Base-by-base conservation (phyloP, 2,329 filamentous ascomycete genomes). In the Aspergillus udagawae region DNA sequence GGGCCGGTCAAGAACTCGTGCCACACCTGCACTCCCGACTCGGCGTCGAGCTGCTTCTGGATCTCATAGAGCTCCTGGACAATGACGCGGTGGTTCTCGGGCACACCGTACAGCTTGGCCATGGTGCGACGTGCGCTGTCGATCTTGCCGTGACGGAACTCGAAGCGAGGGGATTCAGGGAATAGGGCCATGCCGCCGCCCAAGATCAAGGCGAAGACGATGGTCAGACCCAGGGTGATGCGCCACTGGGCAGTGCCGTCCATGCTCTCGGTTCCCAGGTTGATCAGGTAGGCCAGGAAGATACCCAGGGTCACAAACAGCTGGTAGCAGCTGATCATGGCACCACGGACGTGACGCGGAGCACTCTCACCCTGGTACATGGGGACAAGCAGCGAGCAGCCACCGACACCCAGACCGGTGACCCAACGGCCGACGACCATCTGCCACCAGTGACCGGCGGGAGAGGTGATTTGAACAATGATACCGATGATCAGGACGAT, bases 131-230 rank as follows among this genome's bases (percentile, higher is more conserved):
- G 74, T 1, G 83, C 82, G 44, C 72, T 70, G 2, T 84, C 80
- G 21, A 76, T 72, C n/a, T 79, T 78, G 41, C 80, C 81, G 41
- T 79, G 69, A n/a, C 83, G 79, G 67, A 83, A 86, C 42, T 82
- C 82, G 73, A 80, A 85, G 2, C 83, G 80, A 4, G 83, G 83
- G 9, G 78, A 82, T 62, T 86, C 83, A 0, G 79, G 79, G 60
- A 86, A 79, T 63, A 83, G 77, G 6, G 79, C 60, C 56, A 86
- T 84, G 7, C 82, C 82, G 21, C 74, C 54, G 1, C 79, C 79
- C 61, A 86, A 81, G 48, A 84, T 76, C 3, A 77, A 66, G 1
- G 82, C 79, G 77, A 80, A 85, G 57, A 84, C 71, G 65, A 83
- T 84, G 3, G 80, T 82, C 28, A 86, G 70, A 1, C 82, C 83